Percentiles rank a stretch among this genome's conserved stretches.
phyloP scores from a whole-genome alignment of 331 rosid species.

The Ulmus americana region DNA sequence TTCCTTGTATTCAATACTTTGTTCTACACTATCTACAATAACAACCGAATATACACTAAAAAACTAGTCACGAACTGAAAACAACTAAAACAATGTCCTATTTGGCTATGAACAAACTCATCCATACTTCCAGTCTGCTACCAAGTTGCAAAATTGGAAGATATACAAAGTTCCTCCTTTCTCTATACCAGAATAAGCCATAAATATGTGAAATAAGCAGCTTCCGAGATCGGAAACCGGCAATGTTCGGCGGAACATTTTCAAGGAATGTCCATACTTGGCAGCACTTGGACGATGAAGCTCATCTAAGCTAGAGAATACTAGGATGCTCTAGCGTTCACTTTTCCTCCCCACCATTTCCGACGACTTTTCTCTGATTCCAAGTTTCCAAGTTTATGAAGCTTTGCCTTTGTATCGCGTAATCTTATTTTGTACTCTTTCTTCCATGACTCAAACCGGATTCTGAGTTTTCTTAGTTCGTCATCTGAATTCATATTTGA shows the following conservation, averaged over 20 bases:
- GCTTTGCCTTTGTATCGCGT: slow-evolving; percentile 50
- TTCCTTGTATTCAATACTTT: slow-evolving; percentile 25
- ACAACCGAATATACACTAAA: slow-evolving; percentile 42
- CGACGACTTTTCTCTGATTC: slow-evolving; percentile 52
- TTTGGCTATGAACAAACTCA: slow-evolving; percentile 49
- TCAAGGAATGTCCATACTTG: slow-evolving; percentile 14
- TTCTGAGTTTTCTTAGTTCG: slow-evolving; percentile 59
- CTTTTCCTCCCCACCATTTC: slow-evolving; percentile 72
- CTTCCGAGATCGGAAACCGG: slow-evolving; percentile 22
- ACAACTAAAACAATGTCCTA: slow-evolving; percentile 31
- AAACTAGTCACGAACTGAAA: slow-evolving; percentile 27
- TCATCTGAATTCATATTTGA: slow-evolving; percentile 35
- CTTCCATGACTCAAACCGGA: slow-evolving; percentile 71
- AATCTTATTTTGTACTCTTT: slow-evolving; percentile 78
- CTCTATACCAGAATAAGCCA: slow-evolving; percentile 21
- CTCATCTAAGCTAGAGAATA: slow-evolving; percentile 12
- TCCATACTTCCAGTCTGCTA: slow-evolving; percentile 16
- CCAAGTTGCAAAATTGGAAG: slow-evolving; percentile 37
- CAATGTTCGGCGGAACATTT: slow-evolving; percentile 15
- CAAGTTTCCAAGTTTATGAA: slow-evolving; percentile 38
- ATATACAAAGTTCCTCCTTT: slow-evolving; percentile 36
- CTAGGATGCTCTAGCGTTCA: slow-evolving; percentile 46
- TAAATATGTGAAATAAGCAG: slow-evolving; percentile 20
- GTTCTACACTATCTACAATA: slow-evolving; percentile 29
- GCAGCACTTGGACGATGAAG: background rate